A percentile compares a stretch with the other conserved stretches of the same genome.
phyloP scores from a whole-genome alignment of 306 rosid genomes.

The Quercus engelmannii region DNA sequence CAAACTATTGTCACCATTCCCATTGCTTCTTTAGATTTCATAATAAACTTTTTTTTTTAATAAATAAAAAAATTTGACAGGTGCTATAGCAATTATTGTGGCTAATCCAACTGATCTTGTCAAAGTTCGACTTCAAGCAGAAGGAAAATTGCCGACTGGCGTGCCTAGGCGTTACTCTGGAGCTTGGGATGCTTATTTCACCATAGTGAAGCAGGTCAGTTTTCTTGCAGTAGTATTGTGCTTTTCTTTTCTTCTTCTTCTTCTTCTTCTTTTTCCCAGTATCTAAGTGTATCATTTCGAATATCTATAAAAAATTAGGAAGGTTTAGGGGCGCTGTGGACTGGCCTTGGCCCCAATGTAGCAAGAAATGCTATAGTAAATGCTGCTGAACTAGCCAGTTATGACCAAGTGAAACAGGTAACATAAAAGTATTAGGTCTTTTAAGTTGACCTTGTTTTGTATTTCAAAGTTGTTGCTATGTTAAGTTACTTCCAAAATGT shows the following conservation, averaged over 20 bases:
- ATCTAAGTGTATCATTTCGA: not conserved
- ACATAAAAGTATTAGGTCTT: constrained; percentile 6
- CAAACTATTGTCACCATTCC: not conserved
- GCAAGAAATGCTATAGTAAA: constrained; percentile 87
- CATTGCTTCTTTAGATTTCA: not conserved
- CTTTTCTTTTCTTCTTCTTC: constrained; percentile 2
- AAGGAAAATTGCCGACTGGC: constrained; percentile 80
- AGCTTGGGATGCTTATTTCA: constrained; percentile 76
- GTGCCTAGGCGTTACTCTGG: constrained; percentile 91
- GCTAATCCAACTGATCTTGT: constrained; percentile 98
- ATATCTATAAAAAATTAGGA: constrained; percentile 47
- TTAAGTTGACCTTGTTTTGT: constrained; percentile 11
- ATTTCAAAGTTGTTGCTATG: constrained; percentile 5
- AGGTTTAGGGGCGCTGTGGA: constrained; percentile 89
- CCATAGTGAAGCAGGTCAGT: constrained; percentile 73
- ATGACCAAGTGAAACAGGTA: constrained; percentile 94
- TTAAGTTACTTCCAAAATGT: constrained; percentile 41
- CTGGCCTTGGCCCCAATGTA: constrained; percentile 91
- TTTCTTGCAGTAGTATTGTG: not conserved
- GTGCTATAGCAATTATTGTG: constrained; percentile 81
- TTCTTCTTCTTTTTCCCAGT: not conserved
- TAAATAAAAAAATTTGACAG: constrained; percentile 30
- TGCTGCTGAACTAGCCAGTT: constrained; percentile 98
- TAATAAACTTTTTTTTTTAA: constrained; percentile 4
- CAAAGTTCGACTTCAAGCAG: constrained; percentile 92